Evolutionary conservation across 2,329 filamentous ascomycete species (phyloP).

Genomic region (Aspergillus thermomutatus): DNA sequence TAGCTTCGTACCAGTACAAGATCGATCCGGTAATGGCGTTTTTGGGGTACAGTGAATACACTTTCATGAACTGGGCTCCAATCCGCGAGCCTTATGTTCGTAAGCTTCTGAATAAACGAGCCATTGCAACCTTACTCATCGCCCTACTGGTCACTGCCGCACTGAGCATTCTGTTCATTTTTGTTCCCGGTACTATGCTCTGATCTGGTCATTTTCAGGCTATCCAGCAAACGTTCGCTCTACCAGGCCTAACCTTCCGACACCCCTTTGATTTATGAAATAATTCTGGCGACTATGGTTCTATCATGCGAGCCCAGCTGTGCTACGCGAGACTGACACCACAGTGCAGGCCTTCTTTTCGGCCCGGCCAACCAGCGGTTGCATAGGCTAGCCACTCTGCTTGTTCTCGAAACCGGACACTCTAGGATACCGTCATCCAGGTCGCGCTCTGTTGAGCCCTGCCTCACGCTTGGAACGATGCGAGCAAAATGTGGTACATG

Average conservation of each 20-base stretch:
- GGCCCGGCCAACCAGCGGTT: neutral
- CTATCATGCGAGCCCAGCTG: neutral
- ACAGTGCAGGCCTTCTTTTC: neutral
- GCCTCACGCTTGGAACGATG: neutral
- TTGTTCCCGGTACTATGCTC: conserved; percentile 74
- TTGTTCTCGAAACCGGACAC: neutral
- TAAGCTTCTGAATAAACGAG: conserved; percentile 77
- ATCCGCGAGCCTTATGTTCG: conserved; percentile 90
- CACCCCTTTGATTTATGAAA: neutral
- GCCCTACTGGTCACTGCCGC: conserved; percentile 74
- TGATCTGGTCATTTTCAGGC: conserved; percentile 17
- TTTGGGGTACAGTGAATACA: conserved; percentile 91
- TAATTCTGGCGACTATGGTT: neutral
- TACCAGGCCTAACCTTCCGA: neutral
- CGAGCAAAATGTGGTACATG: neutral
- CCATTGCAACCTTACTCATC: conserved; percentile 73
- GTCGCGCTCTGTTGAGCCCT: neutral
- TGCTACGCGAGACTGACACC: neutral
- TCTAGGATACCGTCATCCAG: neutral
- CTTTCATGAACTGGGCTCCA: conserved; percentile 83
- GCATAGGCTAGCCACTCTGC: no score
- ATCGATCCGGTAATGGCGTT: conserved; percentile 89
- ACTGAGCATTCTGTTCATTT: conserved; percentile 86
- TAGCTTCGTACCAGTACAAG: conserved; percentile 91
- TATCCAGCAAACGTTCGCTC: neutral